Conservation (phyloP, 2,329 filamentous ascomycete genomes). For the Rhinocladiella mackenziei region DNA sequence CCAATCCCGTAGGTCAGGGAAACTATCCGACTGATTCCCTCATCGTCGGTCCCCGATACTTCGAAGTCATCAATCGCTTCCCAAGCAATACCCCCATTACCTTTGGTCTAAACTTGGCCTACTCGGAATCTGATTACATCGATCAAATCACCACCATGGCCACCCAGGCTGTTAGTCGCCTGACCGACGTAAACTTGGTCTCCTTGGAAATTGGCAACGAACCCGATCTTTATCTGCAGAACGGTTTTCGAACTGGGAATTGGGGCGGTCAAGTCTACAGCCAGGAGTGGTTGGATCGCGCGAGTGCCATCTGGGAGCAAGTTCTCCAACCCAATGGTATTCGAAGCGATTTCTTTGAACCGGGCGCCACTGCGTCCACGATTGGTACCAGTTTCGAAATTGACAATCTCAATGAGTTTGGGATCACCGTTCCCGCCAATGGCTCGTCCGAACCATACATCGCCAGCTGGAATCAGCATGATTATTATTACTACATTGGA, state of each 20-base stretch:
- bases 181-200: slow-evolving; percentile 30
- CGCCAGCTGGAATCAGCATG: slow-evolving; percentile 51
- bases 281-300: slow-evolving; percentile 45
- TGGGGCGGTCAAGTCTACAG: slow-evolving; percentile 47
- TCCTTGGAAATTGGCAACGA: slow-evolving; percentile 35
- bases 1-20: slow-evolving; percentile 38
- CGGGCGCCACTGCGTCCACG: slow-evolving; percentile 48
- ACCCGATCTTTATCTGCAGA: slow-evolving; percentile 36
- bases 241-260: slow-evolving; percentile 43
- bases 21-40: slow-evolving; percentile 42
- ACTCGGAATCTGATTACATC: slow-evolving; percentile 43
- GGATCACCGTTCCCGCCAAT: slow-evolving; percentile 38
- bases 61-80: slow-evolving; percentile 47
- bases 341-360: slow-evolving; percentile 47
- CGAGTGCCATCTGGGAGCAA: slow-evolving; percentile 42
- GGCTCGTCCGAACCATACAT: slow-evolving; percentile 36
- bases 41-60: slow-evolving; percentile 48
- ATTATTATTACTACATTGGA: slow-evolving; percentile 52
- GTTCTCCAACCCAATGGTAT: slow-evolving; percentile 44
- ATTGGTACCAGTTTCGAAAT: slow-evolving; percentile 51
- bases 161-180: slow-evolving; percentile 19
- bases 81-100: slow-evolving; percentile 50
- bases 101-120: slow-evolving; percentile 50
- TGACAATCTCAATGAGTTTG: slow-evolving; percentile 38
- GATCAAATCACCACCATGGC: slow-evolving; percentile 44